phyloP scores from a whole-genome alignment of 768 basidiomycete genomes.

The Russula sp. region DNA sequence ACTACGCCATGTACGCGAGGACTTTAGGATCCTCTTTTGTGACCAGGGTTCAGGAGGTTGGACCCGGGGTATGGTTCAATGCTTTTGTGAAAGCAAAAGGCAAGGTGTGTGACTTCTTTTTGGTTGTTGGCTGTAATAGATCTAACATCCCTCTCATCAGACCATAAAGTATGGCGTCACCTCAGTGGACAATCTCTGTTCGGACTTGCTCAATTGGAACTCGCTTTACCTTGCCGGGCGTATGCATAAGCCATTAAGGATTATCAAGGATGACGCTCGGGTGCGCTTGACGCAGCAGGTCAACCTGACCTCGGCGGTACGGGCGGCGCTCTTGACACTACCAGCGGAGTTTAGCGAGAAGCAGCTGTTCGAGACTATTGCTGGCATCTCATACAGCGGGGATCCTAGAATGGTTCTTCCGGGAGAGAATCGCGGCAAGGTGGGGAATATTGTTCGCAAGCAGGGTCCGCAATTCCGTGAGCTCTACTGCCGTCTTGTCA shows the following conservation, averaged over 20 bases:
- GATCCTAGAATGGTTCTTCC: constrained; percentile 94
- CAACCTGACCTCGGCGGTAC: constrained; percentile 87
- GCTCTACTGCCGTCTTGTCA: constrained; percentile 77
- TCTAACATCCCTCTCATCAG: constrained; percentile 46
- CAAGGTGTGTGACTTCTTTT: constrained; percentile 57
- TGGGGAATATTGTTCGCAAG: constrained; percentile 85
- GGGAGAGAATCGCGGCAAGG: constrained; percentile 91
- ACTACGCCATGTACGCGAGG: constrained; percentile 91
- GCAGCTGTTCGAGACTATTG: constrained; percentile 80
- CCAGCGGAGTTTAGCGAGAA: constrained; percentile 79
- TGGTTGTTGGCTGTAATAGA: not conserved
- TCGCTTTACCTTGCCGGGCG: constrained; percentile 91
- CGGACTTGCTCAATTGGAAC: constrained; percentile 90
- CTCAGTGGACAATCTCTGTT: constrained; percentile 82
- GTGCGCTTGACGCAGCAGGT: constrained; percentile 90
- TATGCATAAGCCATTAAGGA: constrained; percentile 95
- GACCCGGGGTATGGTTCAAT: constrained; percentile 96
- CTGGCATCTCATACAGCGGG: constrained; percentile 81
- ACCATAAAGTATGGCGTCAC: constrained; percentile 97
- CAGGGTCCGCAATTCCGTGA: constrained; percentile 83
- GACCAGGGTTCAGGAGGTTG: constrained; percentile 66
- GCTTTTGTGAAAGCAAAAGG: constrained; percentile 81
- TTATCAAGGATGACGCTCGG: constrained; percentile 89
- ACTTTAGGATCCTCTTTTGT: constrained; percentile 79
- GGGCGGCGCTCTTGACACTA: constrained; percentile 84